A percentile compares a stretch with the other conserved stretches of the same genome.
Evolutionary conservation across 352 stramenopile genomes (phyloP).

Genomic region (Phytopythium boreale): DNA sequence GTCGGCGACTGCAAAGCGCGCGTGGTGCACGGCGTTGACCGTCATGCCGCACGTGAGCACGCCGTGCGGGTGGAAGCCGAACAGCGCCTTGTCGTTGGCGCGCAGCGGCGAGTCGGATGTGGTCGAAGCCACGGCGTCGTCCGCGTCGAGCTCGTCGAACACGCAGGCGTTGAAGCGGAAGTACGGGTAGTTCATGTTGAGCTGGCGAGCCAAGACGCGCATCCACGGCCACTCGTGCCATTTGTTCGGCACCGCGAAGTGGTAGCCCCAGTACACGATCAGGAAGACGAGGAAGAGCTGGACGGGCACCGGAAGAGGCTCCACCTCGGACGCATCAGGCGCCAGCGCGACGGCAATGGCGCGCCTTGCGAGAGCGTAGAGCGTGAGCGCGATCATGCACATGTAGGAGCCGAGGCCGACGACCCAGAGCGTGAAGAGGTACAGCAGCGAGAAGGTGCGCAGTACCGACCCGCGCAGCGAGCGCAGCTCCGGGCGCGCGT

Average conservation of each 20-base stretch:
- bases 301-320: constrained; percentile 14
- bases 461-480: constrained; percentile 14
- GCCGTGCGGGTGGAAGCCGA: constrained; percentile 68
- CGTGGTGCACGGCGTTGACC: constrained; percentile 53
- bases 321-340: background rate
- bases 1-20: constrained; percentile 39
- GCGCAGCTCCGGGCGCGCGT: constrained; percentile 18
- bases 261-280: constrained; percentile 45
- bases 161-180: constrained; percentile 41
- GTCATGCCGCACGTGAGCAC: constrained; percentile 52
- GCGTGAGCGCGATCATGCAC: constrained; percentile 15
- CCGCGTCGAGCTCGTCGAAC: constrained; percentile 36
- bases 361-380: background rate
- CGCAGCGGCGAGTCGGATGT: constrained; percentile 9
- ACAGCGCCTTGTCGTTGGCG: constrained; percentile 18
- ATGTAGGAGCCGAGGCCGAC: constrained; percentile 18
- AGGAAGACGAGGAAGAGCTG: constrained; percentile 30
- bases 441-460: constrained; percentile 16
- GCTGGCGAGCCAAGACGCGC: constrained; percentile 32
- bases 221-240: constrained; percentile 42
- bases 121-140: constrained; percentile 4
- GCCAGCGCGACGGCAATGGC: constrained; percentile 2
- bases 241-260: constrained; percentile 20
- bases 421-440: constrained; percentile 28
- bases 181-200: constrained; percentile 54